Evolutionary conservation across 148 eudicot genomes (phyloP).

Genomic region (Cornus suecica): DNA sequence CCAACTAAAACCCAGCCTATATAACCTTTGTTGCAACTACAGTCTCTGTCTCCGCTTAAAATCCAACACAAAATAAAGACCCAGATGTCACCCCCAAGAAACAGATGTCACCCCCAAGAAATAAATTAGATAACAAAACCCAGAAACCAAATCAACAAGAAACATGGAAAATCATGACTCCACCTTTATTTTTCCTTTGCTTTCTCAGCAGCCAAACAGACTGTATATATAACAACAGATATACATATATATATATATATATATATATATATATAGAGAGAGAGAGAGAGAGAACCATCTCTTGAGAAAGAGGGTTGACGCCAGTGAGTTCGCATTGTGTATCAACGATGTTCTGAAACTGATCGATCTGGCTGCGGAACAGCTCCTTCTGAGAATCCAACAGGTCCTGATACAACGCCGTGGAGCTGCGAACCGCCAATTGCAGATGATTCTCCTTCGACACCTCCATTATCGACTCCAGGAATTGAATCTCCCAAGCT

Average conservation of each 20-base stretch:
- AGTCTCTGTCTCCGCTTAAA: not conserved
- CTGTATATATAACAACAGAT: not conserved
- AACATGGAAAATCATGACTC: not conserved
- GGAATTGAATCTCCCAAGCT: slow-evolving; percentile 1
- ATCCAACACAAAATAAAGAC: not conserved
- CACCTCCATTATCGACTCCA: slow-evolving; percentile 33
- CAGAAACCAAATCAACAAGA: not conserved
- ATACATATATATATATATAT: too few species aligned
- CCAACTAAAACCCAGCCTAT: not conserved
- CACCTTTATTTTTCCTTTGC: not conserved
- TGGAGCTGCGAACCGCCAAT: slow-evolving; percentile 34
- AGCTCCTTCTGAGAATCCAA: slow-evolving; percentile 64
- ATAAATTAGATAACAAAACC: not conserved
- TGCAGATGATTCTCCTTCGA: slow-evolving; percentile 38
- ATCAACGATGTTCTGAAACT: slow-evolving; percentile 52
- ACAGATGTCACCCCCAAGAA: not conserved
- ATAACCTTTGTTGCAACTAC: not conserved
- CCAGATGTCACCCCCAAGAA: not conserved
- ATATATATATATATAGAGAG: too few species aligned
- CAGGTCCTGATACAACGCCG: slow-evolving; percentile 39
- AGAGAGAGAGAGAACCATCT: slow-evolving; percentile 54
- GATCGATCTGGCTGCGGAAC: slow-evolving; percentile 61
- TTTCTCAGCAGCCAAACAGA: slow-evolving; percentile 8
- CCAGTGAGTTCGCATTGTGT: slow-evolving; percentile 86
- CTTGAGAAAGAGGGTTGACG: slow-evolving; percentile 92